Base-by-base conservation (phyloP, 176 grass and related monocot genomes). In the Zoysia pacifica region DNA sequence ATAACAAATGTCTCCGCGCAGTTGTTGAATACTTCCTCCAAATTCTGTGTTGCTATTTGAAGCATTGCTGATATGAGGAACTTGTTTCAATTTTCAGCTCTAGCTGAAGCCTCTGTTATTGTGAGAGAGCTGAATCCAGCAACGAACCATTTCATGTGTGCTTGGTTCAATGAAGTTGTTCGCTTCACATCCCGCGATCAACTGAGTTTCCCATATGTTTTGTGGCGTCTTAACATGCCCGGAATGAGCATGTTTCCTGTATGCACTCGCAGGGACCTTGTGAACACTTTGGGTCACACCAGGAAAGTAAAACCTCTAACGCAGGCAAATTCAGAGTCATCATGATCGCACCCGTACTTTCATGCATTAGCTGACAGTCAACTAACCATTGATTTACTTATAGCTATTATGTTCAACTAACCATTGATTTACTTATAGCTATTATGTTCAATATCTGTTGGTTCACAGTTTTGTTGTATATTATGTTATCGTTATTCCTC, bases 91-190 rank as follows among this genome's bases (percentile, higher is more conserved):
- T 74, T 84, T 90, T 85, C 95, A 94, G 96, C 96, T 87, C 83
- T 98, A 49, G 75, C 90, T 36, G 92, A 98, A 85, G 90, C 92
- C 36, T 98, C 96, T 8, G 74, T 98, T 47, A 95, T 98, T 72
- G 90, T 98, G 75, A 98, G 96, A 81, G 96, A 91, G 79, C 84
- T 93, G 48, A 86, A 72, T 9, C 88, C 90, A n/a, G 81, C 47
- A 0, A 89, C 88, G 6, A 94, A 94, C 49, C 89, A 91, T 55
- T 98, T 91, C 81, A 98, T 95, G 92, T 95, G 96, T 85, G 79
- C 70, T 81, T 98, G 96, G 92, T 98, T 98, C 75, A 94, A 95
- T 86, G 96, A 98, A 89, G 96, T 84, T 54, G 96, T 94, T 66
- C 87, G 88, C 4, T 98, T 94, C 86, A 98, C 96, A 55, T 95